Base-by-base conservation (phyloP, 352 stramenopile species). In the Phytophthora pisi region DNA sequence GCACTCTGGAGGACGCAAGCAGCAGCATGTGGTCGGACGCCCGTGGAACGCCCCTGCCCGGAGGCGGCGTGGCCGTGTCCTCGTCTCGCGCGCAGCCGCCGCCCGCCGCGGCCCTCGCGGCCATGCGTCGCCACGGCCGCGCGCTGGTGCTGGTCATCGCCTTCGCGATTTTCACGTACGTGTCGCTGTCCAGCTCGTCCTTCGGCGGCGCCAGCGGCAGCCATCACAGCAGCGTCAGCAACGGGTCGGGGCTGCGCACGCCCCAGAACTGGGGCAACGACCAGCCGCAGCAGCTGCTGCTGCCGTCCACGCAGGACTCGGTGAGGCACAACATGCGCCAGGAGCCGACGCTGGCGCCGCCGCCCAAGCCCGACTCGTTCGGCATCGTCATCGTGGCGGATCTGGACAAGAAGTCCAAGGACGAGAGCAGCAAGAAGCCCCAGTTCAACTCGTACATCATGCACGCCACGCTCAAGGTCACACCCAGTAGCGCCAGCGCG, bases 371-470 rank as follows among this genome's bases (percentile, higher is more conserved):
- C 0, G 70, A 91, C 65, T 92, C 84, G 36, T 90, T 94, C 28
- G 82, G 82, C 13, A 72, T 99, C 72, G 90, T 97, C 11, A 90
- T 97, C 18, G 93, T 99, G n/a, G 97, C 97, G 1, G 97, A 99
- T 78, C 72, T 99, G 45, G 97, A 99, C 81, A 97, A 98, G 77
- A 84, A 98, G 36, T 97, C 87, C 55, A 87, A 90, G 36, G 85
- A 97, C 53, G 70, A 84, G 36, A 86, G 78, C 65, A 93, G 78
- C 62, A 92, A 91, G 63, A 98, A 98, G 71, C 91, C 89, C 16
- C 74, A 86, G 8, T 99, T 96, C 70, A 77, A 89, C 70, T 98
- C 91, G 62, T 93, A 92, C 59, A 75, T 99, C 50, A 82, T 98
- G 61, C 94, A 97, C 61, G 96, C 86, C 34, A 94, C 85, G 51